Evolutionary conservation across 164 flowering plant species (phyloP).

Genomic region (Stephania cephalantha): DNA sequence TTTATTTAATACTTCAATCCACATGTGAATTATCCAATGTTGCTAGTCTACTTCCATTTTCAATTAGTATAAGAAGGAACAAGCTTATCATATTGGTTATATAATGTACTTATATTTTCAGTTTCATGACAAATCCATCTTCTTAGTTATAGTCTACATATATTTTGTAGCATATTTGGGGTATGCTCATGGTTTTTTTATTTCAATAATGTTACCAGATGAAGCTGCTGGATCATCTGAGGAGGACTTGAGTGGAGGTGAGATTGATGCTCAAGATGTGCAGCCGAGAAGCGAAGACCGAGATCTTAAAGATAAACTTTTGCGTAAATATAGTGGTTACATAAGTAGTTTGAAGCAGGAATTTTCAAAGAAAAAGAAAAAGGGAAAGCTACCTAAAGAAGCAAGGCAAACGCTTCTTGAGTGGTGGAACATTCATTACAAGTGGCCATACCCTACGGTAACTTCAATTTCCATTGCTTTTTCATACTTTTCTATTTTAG

Average conservation of each 20-base stretch:
- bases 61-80: not conserved
- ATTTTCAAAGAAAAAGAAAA: constrained; percentile 68
- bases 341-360: constrained; percentile 57
- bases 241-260: constrained; percentile 57
- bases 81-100: not conserved
- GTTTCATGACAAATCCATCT: not conserved
- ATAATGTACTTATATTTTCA: not conserved
- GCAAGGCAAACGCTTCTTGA: constrained; percentile 55
- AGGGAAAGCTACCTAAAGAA: constrained; percentile 64
- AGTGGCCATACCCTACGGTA: constrained; percentile 82
- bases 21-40: not conserved
- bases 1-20: not conserved
- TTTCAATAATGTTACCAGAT: constrained; percentile 19
- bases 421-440: constrained; percentile 71
- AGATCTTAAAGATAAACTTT: constrained; percentile 53
- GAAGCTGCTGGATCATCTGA: constrained; percentile 50
- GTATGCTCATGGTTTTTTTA: not conserved
- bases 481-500: not conserved
- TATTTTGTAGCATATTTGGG: not conserved
- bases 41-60: not conserved
- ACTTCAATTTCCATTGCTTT: not conserved
- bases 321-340: constrained; percentile 55
- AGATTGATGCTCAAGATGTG: constrained; percentile 29
- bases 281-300: constrained; percentile 30
- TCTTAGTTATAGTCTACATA: not conserved